phyloP scores from a whole-genome alignment of 345 rosid genomes.

The Citrus trifoliata region DNA sequence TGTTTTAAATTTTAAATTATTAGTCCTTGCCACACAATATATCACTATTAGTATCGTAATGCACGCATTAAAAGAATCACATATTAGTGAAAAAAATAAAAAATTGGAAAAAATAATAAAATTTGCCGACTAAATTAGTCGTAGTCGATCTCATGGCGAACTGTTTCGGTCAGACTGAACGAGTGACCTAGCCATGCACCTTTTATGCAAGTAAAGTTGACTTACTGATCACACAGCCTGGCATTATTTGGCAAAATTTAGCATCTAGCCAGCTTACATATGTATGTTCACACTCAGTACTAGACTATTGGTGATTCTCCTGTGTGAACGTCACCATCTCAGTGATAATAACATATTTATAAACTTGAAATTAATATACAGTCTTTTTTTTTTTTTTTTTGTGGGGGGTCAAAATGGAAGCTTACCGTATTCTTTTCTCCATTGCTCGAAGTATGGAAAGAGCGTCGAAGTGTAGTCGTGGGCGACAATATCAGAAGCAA shows the following conservation, averaged over 20 bases:
- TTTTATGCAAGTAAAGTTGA: not conserved
- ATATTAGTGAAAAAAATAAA: too few relatives aligned
- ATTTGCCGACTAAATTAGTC: not conserved
- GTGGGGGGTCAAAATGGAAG: not conserved
- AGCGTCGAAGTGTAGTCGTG: constrained; percentile 73
- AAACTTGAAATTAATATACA: too few relatives aligned
- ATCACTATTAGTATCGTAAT: too few relatives aligned
- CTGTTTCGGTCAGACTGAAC: not conserved
- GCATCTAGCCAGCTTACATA: not conserved
- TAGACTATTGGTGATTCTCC: too few relatives aligned
- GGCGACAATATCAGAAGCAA: constrained; percentile 32
- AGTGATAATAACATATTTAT: not conserved
- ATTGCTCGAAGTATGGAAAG: constrained; percentile 71
- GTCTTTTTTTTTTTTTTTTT: too few relatives aligned
- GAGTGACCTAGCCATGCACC: not conserved
- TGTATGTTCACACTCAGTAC: not conserved
- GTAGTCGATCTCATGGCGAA: not conserved
- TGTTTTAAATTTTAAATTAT: too few relatives aligned
- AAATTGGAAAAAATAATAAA: too few relatives aligned
- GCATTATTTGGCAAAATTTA: not conserved
- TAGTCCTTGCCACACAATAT: too few relatives aligned
- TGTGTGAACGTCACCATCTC: not conserved
- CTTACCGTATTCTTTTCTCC: constrained; percentile 77
- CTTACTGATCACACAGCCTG: not conserved
- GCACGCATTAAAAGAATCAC: not conserved